These are phyloP conservation scores for Massariosphaeria phaeospora DNA, from an alignment of 495 filamentous ascomycete species.

Conservation along the genomic window DNA sequence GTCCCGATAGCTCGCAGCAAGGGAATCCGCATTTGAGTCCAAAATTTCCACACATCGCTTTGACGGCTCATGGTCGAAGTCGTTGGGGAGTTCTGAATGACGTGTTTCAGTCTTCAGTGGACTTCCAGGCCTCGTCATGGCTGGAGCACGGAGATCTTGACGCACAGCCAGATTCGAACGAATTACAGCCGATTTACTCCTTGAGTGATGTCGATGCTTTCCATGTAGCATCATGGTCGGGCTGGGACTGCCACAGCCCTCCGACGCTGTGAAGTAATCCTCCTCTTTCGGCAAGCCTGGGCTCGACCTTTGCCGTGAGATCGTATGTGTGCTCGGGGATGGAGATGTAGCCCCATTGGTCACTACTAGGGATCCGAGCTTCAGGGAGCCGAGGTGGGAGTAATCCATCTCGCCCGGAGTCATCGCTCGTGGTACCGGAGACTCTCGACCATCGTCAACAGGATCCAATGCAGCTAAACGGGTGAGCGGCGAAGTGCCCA, in stretches of 20 bases:
- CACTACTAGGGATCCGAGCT: slow-evolving; percentile 39
- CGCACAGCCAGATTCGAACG: slow-evolving; percentile 10
- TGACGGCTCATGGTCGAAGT: background rate
- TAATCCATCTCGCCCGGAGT: slow-evolving; percentile 39
- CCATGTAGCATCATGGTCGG: background rate
- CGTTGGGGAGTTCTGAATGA: background rate
- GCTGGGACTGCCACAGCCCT: slow-evolving; percentile 11
- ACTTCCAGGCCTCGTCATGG: slow-evolving; percentile 9
- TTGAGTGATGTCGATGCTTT: slow-evolving; percentile 1
- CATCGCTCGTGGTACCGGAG: slow-evolving; percentile 24
- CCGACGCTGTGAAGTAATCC: slow-evolving; percentile 35
- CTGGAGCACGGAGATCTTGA: background rate
- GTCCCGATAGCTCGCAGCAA: slow-evolving; percentile 27
- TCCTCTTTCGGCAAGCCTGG: slow-evolving; percentile 21
- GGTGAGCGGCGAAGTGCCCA: slow-evolving; percentile 23
- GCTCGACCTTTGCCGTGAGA: slow-evolving; percentile 11
- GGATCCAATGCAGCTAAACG: slow-evolving; percentile 32
- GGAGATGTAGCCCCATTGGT: slow-evolving; percentile 42
- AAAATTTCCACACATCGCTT: slow-evolving; percentile 9
- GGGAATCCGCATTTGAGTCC: slow-evolving; percentile 23
- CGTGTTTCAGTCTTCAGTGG: slow-evolving; percentile 18
- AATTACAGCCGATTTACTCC: slow-evolving; percentile 22
- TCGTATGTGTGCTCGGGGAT: slow-evolving; percentile 28
- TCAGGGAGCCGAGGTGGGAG: slow-evolving; percentile 34
- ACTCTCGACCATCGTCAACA: slow-evolving; percentile 25